Evolutionary conservation across 2,329 filamentous ascomycete species (phyloP), one percentile per base, ranked within the genome.

Genomic region (Pseudocercospora fuligena): DNA sequence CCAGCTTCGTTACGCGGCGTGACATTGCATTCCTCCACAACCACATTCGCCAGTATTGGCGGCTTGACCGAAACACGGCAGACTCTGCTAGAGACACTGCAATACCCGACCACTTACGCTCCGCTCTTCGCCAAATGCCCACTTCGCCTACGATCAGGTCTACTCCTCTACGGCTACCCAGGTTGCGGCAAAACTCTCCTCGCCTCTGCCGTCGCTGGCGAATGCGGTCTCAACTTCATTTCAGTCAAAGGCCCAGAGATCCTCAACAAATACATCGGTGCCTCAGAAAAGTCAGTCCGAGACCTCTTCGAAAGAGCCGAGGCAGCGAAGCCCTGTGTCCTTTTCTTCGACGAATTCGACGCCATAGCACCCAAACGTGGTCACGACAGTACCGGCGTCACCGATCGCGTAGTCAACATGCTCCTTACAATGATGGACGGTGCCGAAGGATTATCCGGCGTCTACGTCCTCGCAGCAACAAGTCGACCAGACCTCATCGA

Each of bases 341-440:
- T 99, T 8, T 99, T 99, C 85, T 99, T 99, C 76, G 95, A 99
- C 76, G 95, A 99, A 78, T 99, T 99, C 76, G 95, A 99, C 81
- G 94, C 92, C 46, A 98, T 99, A 70, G 96, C 96, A 0, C 95
- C 95, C 2, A 99, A 98, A 80, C 88, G 95, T 81, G 95, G 95
- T 0, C 95, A 99, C 77, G 96, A 99, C 78, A 95, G 91, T 1
- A 99, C 95, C 0, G 95, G 96, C 70, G 96, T 99, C n/a, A 99
- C 95, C 0, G 96, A 99, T 79, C 89, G 96, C 43, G 96, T 99
- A 0, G 95, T 99, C 73, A 99, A 99, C 78, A 96, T 99, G 83
- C 88, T 99, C 65, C 86, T 99, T 11, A 99, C 96, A 0, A 94
- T 98, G 79, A 99, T 99, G 95, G 95, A 99, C 75, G 95, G 95